phyloP scores from a whole-genome alignment of 805 yeast species.

The Gaillardinia entomophila region DNA sequence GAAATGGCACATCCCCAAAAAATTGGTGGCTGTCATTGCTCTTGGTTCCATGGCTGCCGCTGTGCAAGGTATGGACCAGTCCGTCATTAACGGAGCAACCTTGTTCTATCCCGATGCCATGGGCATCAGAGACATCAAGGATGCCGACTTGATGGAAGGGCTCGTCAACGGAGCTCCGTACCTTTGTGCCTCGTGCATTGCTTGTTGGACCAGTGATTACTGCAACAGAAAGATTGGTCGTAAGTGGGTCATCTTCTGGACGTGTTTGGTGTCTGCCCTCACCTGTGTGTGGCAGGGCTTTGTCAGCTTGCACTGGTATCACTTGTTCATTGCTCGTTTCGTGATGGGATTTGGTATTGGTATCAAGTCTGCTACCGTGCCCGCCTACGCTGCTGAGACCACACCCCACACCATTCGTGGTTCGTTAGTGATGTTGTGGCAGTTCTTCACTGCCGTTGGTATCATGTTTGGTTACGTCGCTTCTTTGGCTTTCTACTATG shows the following conservation, averaged over 20 bases:
- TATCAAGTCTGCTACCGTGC: conserved; percentile 61
- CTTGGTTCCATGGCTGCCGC: conserved; percentile 65
- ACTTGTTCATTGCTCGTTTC: conserved; percentile 54
- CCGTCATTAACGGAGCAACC: conserved; percentile 65
- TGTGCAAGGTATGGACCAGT: conserved; percentile 73
- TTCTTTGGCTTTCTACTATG: conserved; percentile 52
- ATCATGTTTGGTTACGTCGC: conserved; percentile 63
- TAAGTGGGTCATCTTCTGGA: conserved; percentile 54
- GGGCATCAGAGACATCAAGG: conserved; percentile 37
- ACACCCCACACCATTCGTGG: conserved; percentile 57
- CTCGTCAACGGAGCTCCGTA: conserved; percentile 63
- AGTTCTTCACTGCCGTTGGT: conserved; percentile 71
- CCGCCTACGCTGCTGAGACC: conserved; percentile 61
- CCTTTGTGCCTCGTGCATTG: conserved; percentile 48
- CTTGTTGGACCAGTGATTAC: conserved; percentile 57
- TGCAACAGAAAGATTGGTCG: conserved; percentile 52
- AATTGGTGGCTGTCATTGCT: conserved; percentile 48
- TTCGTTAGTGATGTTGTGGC: conserved; percentile 66
- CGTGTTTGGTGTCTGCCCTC: conserved; percentile 51
- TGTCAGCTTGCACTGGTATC: conserved; percentile 50
- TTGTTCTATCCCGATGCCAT: conserved; percentile 51
- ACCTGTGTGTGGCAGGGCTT: conserved; percentile 70
- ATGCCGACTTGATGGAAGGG: conserved; percentile 55
- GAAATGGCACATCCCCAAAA: conserved; percentile 40
- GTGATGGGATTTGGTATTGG: conserved; percentile 63